phyloP scores from a whole-genome alignment of 179 eudicot species.

The Spergularia azorica region DNA sequence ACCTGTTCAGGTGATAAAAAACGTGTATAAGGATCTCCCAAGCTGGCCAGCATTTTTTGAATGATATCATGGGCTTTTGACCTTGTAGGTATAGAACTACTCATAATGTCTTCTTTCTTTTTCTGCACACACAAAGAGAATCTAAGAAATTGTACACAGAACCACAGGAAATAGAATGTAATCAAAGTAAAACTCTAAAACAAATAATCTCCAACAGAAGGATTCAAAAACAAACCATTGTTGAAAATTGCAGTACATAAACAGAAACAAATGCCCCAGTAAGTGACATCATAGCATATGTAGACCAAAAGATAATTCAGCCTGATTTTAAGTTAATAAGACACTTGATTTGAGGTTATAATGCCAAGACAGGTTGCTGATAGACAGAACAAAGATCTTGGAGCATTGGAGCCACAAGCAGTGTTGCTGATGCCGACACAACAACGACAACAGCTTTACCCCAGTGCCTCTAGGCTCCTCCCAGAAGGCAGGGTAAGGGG shows the following conservation, averaged over 20 bases:
- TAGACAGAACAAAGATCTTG: too few species aligned
- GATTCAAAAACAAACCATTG: background rate
- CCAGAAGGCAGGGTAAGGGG: too few species aligned
- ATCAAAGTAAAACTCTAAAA: background rate
- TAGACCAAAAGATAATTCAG: background rate
- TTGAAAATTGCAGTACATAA: background rate
- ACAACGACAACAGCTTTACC: too few species aligned
- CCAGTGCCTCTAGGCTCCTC: too few species aligned
- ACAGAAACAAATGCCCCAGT: too few species aligned
- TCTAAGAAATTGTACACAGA: constrained; percentile 9
- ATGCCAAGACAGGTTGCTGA: background rate
- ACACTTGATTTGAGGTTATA: too few species aligned
- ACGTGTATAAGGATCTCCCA: constrained; percentile 92
- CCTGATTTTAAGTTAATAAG: too few species aligned
- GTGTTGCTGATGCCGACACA: too few species aligned
- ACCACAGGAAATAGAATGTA: background rate
- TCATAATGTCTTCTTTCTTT: constrained; percentile 73
- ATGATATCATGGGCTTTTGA: constrained; percentile 85
- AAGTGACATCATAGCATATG: background rate
- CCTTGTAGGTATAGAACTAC: constrained; percentile 62
- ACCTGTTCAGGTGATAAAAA: constrained; percentile 88
- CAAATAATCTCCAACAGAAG: background rate
- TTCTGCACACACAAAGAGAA: constrained; percentile 40
- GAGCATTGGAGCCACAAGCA: too few species aligned
- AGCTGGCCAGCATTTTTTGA: constrained; percentile 71